Evolutionary conservation across 345 rosid genomes (phyloP), one percentile per base, ranked within the genome.

Genomic region (Bruguiera gymnorhiza): DNA sequence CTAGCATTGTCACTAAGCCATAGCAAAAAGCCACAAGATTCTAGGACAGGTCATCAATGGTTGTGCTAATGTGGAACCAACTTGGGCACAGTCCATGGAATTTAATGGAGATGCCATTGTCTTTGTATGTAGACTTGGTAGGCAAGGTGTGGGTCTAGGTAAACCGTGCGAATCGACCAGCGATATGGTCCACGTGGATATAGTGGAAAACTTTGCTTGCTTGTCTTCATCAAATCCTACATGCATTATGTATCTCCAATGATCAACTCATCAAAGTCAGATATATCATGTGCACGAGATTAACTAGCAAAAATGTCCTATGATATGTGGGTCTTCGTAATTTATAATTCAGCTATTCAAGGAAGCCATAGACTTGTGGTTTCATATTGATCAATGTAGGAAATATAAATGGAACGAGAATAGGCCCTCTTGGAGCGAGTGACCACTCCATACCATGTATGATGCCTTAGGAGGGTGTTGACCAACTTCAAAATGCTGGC

Each of bases 91-190:
- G 31, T 43, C 34, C 60, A 8, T 34, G 6, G 57, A 68, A 31
- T 26, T 54, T 59, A 30, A 50, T 66, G 31, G 73, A 53, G 15
- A 65, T 71, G 69, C 37, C 29, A 37, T 60, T 55, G 60, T 66
- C 62, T 13, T 43, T 52, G 65, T 67, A 26, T 27, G 39, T 37
- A 31, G 54, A 63, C 23, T 7, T 24, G 18, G 66, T 27, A 65
- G 73, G 76, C 76, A 68, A 59, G 6, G 69, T 54, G 66, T 72
- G 71, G 79, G 78, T 69, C 65, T 76, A 71, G 26, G 24, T 27
- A 37, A 65, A 75, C 48, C 50, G 24, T 3, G 64, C 34, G 50
- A 70, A 21, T 48, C 73, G 36, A n/a, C 60, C 19, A 55, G 19
- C 9, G n/a, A 50, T 29, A 62, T 50, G 50, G 37, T 65, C 29